Evolutionary conservation across 345 rosid species (phyloP), one percentile per base, ranked within the genome.

Genomic region (Bretschneidera sinensis): DNA sequence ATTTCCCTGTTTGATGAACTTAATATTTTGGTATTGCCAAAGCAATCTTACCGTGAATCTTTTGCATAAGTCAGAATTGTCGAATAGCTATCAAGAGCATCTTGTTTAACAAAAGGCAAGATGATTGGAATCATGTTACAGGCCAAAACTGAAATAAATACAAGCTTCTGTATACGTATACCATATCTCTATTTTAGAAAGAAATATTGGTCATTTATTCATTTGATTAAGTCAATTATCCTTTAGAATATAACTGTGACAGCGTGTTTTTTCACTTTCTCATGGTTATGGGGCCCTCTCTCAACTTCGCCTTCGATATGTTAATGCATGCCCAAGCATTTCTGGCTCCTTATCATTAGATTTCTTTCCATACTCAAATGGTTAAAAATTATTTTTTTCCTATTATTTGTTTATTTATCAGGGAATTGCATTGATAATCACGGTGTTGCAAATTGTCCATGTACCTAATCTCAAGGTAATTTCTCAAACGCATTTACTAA

Each of bases 381-480:
- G 16, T 39, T 13, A 39, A 7, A 39, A 5, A 39, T 39, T 1
- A 39, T 39, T 13, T 39, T 14, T 39, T 39, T 11, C 45, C 45
- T 39, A 4, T 60, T 65, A 8, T 25, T 54, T 68, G 24, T 68
- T 75, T 6, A 71, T 48, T 21, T 67, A 73, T 53, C 79, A 88
- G 97, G 99, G 99, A 63, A 88, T 95, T 75, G 96, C 97, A 8
- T 69, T 95, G 72, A 88, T 95, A 66, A 79, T 95, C 81, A 88
- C 96, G 23, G 97, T 95, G 51, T 78, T 95, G 69, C 99, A 95
- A 73, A 88, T 95, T 71, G 97, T 91, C 73, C 96, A 77, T 58
- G 78, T 95, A 55, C 99, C 99, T 52, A 95, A 91, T 78, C 96
- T 95, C 57, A 91, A 95, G 97, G 97, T 95, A 82, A 48, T 55